A percentile compares a stretch with the other conserved stretches of the same genome.
phyloP scores from a whole-genome alignment of 805 yeast species.

The Metschnikowia continentalis region DNA sequence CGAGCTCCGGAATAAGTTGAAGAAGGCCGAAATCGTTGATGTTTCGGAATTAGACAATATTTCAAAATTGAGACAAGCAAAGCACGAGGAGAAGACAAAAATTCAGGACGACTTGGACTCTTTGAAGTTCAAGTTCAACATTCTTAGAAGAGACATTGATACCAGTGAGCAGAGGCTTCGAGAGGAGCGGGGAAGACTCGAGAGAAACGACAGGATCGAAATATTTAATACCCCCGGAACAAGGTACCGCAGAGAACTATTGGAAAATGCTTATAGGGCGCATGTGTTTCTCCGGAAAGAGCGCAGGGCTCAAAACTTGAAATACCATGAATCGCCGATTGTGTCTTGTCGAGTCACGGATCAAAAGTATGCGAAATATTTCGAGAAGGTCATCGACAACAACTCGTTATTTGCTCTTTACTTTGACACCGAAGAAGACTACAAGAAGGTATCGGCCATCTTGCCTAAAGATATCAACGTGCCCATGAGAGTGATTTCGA shows the following conservation, averaged over 20 bases:
- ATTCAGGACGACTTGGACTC: conserved; percentile 22
- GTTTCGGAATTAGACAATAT: conserved; percentile 4
- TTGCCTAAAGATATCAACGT: conserved; percentile 42
- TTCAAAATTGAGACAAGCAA: conserved; percentile 7
- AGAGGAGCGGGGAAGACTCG: conserved; percentile 14
- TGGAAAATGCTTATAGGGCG: conserved; percentile 37
- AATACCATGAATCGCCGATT: conserved; percentile 71
- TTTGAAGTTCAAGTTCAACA: conserved; percentile 5
- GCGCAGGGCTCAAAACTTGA: conserved; percentile 36
- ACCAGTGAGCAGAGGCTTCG: conserved; percentile 7
- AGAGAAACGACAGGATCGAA: conserved; percentile 46
- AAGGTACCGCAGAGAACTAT: conserved; percentile 30
- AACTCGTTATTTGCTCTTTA: conserved; percentile 61
- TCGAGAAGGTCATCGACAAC: conserved; percentile 54
- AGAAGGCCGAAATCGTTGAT: conserved; percentile 9
- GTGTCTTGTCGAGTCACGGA: conserved; percentile 56
- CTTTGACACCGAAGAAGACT: conserved; percentile 50
- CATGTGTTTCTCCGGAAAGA: conserved; percentile 32
- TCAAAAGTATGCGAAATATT: conserved; percentile 45
- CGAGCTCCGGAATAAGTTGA: conserved; percentile 6
- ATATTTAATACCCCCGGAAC: conserved; percentile 34
- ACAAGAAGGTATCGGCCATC: conserved; percentile 35
- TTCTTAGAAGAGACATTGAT: conserved; percentile 9
- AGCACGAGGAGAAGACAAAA: conserved; percentile 22
- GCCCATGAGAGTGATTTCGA: conserved; percentile 49